These are phyloP conservation scores for Atalantia buxifolia DNA, from an alignment of 345 rosid species.

Conservation along the genomic window DNA sequence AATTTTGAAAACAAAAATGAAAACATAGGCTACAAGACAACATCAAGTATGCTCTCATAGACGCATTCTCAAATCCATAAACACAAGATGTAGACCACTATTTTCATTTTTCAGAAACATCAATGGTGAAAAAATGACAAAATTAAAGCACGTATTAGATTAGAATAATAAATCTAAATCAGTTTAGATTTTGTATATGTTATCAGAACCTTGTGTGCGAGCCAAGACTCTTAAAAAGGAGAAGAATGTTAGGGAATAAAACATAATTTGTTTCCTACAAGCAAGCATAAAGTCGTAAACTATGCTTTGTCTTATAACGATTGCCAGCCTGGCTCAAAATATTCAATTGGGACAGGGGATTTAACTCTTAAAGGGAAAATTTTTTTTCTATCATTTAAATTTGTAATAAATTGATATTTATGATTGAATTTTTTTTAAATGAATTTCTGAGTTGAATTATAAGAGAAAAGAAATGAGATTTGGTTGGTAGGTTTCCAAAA, in stretches of 20 bases:
- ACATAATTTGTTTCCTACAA: slow-evolving; percentile 4
- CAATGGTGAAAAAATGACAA: too few relatives aligned
- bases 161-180: background rate
- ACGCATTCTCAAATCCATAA: too few relatives aligned
- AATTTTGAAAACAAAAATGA: too few relatives aligned
- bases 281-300: slow-evolving; percentile 19
- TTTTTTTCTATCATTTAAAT: background rate
- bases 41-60: too few relatives aligned
- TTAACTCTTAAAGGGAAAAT: background rate
- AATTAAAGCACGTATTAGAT: too few relatives aligned
- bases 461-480: too few relatives aligned
- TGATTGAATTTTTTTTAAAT: too few relatives aligned
- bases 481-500: too few relatives aligned
- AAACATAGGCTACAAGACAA: too few relatives aligned
- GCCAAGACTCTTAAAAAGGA: slow-evolving; percentile 1
- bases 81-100: too few relatives aligned
- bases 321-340: background rate
- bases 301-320: background rate
- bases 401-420: background rate
- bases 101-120: too few relatives aligned
- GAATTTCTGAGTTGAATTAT: too few relatives aligned
- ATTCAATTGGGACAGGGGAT: background rate
- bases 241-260: slow-evolving; percentile 9
- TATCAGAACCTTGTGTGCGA: background rate
- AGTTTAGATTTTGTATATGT: background rate